phyloP scores from a whole-genome alignment of 495 filamentous ascomycete genomes.

The Sphaerosporella brunnea region DNA sequence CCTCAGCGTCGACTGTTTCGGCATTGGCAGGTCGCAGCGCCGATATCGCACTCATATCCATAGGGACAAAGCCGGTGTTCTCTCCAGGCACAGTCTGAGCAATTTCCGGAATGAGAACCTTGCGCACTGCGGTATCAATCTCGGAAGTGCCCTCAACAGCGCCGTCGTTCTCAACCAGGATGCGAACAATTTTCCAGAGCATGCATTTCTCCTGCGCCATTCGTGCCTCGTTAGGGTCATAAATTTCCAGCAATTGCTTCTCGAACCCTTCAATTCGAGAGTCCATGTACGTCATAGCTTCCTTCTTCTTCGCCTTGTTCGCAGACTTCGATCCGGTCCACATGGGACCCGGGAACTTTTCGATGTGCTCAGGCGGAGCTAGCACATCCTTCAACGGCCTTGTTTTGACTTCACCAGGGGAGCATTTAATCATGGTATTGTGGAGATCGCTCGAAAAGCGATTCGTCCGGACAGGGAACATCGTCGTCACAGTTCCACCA shows the following conservation, averaged over 20 bases:
- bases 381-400: slow-evolving; percentile 49
- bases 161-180: slow-evolving; percentile 77
- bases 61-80: slow-evolving; percentile 15
- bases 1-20: slow-evolving; percentile 48
- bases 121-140: slow-evolving; percentile 54
- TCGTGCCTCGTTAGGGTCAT: slow-evolving; percentile 31
- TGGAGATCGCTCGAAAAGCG: slow-evolving; percentile 59
- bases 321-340: slow-evolving; percentile 32
- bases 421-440: slow-evolving; percentile 62
- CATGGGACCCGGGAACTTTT: slow-evolving; percentile 76
- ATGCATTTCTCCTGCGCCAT: slow-evolving; percentile 60
- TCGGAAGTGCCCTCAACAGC: slow-evolving; percentile 52
- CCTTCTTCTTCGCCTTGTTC: slow-evolving; percentile 83
- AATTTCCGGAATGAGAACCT: slow-evolving; percentile 46
- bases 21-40: slow-evolving; percentile 27
- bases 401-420: slow-evolving; percentile 58
- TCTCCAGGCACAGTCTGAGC: slow-evolving; percentile 3
- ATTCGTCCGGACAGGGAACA: slow-evolving; percentile 76
- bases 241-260: slow-evolving; percentile 7
- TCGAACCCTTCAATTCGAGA: slow-evolving; percentile 56
- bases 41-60: slow-evolving; percentile 18
- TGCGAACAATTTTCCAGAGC: slow-evolving; percentile 68
- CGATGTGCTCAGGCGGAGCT: slow-evolving; percentile 48
- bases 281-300: slow-evolving; percentile 64
- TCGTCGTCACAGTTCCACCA: slow-evolving; percentile 63